Evolutionary conservation across 2,329 filamentous ascomycete species (phyloP).

Genomic region (Tolypocladium guangdongense): DNA sequence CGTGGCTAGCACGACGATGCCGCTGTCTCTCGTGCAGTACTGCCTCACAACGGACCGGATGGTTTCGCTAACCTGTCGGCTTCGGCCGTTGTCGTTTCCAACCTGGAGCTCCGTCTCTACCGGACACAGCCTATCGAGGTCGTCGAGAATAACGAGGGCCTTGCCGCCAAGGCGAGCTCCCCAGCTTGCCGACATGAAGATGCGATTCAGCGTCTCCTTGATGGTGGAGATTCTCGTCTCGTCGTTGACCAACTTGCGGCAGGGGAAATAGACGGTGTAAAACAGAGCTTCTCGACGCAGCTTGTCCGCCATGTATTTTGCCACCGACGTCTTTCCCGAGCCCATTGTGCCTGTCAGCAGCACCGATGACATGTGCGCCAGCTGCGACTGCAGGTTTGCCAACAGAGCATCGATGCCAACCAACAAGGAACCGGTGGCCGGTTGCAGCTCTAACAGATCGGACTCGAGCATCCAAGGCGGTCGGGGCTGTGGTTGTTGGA

Average conservation of each 20-base stretch:
- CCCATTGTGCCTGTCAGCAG: slow-evolving; percentile 82
- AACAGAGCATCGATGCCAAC: slow-evolving; percentile 79
- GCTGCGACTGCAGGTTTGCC: slow-evolving; percentile 59
- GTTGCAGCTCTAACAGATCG: slow-evolving; percentile 39
- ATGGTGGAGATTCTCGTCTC: slow-evolving; percentile 83
- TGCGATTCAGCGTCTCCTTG: slow-evolving; percentile 72
- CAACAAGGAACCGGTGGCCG: slow-evolving; percentile 48
- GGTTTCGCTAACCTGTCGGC: slow-evolving; percentile 83
- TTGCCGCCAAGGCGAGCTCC: slow-evolving; percentile 76
- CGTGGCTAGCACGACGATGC: slow-evolving; percentile 79
- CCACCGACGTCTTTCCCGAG: slow-evolving; percentile 77
- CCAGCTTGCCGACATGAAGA: slow-evolving; percentile 89
- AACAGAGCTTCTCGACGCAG: slow-evolving; percentile 65
- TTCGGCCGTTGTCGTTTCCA: slow-evolving; percentile 85
- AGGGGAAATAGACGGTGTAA: slow-evolving; percentile 77
- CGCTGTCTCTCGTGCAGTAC: slow-evolving; percentile 68
- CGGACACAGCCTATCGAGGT: slow-evolving; percentile 86
- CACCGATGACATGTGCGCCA: slow-evolving; percentile 80
- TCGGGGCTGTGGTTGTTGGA: slow-evolving; percentile 62
- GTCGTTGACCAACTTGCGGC: slow-evolving; percentile 77
- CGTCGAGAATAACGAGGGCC: slow-evolving; percentile 79
- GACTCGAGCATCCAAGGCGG: slow-evolving; percentile 43
- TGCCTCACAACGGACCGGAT: slow-evolving; percentile 74
- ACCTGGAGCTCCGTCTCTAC: slow-evolving; percentile 91
- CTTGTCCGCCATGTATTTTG: slow-evolving; percentile 62